Conservation (phyloP, 1,139 yeast species). For the Kluyveromyces sp. region DNA sequence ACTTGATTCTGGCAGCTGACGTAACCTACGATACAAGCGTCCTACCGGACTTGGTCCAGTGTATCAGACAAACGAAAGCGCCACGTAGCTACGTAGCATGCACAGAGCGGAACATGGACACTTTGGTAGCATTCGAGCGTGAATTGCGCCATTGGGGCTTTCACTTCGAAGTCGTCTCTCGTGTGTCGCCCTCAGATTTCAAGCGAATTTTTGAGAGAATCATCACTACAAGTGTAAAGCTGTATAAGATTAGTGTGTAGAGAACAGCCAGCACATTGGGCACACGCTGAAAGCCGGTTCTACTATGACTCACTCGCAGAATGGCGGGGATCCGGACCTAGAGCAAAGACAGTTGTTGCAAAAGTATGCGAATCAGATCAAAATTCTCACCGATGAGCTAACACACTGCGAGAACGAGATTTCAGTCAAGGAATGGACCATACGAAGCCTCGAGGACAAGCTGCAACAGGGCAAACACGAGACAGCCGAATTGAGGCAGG, state of each 20-base stretch:
- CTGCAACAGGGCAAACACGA: background rate
- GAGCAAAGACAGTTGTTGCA: constrained; percentile 2
- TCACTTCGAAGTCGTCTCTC: background rate
- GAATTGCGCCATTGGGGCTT: background rate
- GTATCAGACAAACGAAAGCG: constrained; percentile 36
- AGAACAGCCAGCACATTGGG: background rate
- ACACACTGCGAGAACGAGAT: constrained; percentile 8
- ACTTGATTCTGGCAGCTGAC: constrained; percentile 69
- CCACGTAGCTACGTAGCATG: constrained; percentile 2
- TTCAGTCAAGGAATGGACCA: constrained; percentile 6
- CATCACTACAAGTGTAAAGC: constrained; percentile 1
- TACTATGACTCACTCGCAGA: constrained; percentile 11
- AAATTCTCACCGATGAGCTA: constrained; percentile 5
- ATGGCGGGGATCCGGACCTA: background rate
- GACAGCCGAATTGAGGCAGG: background rate
- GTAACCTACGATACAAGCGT: constrained; percentile 71
- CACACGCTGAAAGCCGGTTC: too few relatives aligned
- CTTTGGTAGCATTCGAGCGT: constrained; percentile 3
- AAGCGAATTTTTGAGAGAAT: constrained; percentile 4
- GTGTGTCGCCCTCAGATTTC: constrained; percentile 2
- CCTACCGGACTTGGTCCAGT: constrained; percentile 48
- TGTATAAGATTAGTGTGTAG: constrained; percentile 13
- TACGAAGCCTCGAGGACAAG: constrained; percentile 5
- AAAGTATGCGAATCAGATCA: constrained; percentile 8
- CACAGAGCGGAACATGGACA: constrained; percentile 5